Evolutionary conservation across 257 asterid genomes (phyloP).

Genomic region (Ehretia macrophylla): DNA sequence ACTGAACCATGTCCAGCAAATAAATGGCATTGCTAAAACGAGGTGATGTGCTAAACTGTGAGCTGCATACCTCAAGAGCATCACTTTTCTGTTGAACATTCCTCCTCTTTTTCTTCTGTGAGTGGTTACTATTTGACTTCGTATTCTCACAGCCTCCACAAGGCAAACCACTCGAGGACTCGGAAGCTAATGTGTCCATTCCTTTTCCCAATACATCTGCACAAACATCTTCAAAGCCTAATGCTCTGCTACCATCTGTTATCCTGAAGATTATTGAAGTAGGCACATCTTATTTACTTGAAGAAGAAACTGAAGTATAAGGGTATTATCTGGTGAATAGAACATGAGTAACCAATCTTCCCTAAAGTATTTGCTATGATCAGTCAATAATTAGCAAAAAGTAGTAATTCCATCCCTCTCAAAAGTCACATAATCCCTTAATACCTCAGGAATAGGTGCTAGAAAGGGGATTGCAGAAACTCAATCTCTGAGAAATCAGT

Average conservation of each 20-base stretch:
- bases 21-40: too few relatives aligned
- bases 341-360: neutral
- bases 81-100: constrained; percentile 18
- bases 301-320: neutral
- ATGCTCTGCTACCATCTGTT: constrained; percentile 4
- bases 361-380: too few relatives aligned
- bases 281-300: too few relatives aligned
- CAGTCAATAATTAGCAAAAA: too few relatives aligned
- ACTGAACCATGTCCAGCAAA: too few relatives aligned
- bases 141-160: constrained; percentile 9
- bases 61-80: constrained; percentile 44
- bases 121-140: constrained; percentile 22
- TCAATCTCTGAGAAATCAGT: too few relatives aligned
- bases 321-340: neutral
- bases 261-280: neutral
- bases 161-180: constrained; percentile 23
- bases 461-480: too few relatives aligned
- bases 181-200: constrained; percentile 27
- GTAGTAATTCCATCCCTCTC: too few relatives aligned
- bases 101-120: constrained; percentile 37
- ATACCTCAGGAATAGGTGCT: too few relatives aligned
- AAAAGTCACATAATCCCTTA: too few relatives aligned
- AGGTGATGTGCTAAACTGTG: neutral
- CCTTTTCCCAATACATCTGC: constrained; percentile 27
- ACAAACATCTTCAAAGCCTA: constrained; percentile 21